phyloP scores from a whole-genome alignment of 73 alveolate genomes.

The Stentor roeselii region DNA sequence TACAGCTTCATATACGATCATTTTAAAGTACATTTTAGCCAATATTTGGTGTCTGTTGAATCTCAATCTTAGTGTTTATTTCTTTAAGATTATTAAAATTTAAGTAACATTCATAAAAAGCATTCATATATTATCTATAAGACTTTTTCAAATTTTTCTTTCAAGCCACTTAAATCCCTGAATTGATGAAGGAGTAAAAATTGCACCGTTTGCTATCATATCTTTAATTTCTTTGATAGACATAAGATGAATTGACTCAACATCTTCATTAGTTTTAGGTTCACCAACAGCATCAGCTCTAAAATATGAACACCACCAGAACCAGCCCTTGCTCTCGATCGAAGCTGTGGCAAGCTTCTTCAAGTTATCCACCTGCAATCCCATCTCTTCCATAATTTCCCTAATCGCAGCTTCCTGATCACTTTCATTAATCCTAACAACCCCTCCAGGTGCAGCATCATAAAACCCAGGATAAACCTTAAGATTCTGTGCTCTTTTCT shows the following conservation, averaged over 20 bases:
- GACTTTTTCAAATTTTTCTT: too few species aligned
- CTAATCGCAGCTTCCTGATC: background rate
- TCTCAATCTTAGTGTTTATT: too few species aligned
- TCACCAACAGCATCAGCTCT: background rate
- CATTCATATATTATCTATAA: too few species aligned
- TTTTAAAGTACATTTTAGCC: too few species aligned
- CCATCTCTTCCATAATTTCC: background rate
- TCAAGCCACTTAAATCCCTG: background rate
- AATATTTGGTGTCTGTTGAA: too few species aligned
- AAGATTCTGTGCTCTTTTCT: background rate
- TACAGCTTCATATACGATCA: too few species aligned
- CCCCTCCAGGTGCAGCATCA: constrained; percentile 9
- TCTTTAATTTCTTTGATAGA: background rate
- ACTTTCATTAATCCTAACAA: background rate
- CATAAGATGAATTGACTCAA: background rate
- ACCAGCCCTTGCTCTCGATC: background rate
- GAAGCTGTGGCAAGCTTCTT: background rate
- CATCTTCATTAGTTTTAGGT: background rate
- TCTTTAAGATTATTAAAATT: too few species aligned
- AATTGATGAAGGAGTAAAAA: background rate
- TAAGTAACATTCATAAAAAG: too few species aligned
- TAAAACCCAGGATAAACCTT: background rate
- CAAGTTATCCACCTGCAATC: background rate
- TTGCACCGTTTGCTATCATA: background rate
- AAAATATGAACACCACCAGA: background rate